These are phyloP conservation scores for Crithidia sp. DNA, from an alignment of 208 protist species.

Conservation along the genomic window DNA sequence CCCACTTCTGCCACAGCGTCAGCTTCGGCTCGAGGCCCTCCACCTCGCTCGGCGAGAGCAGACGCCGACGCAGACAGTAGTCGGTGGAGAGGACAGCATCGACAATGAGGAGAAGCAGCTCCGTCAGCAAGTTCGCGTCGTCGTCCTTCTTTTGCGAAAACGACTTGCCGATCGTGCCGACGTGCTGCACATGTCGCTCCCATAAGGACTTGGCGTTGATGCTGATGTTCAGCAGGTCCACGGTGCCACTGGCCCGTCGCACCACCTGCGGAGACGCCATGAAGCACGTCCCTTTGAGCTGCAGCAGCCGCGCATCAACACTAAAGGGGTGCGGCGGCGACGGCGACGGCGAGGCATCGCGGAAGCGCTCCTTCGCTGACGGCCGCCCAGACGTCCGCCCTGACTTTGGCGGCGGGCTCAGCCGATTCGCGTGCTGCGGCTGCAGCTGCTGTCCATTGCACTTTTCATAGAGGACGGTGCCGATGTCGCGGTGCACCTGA, in stretches of 20 bases:
- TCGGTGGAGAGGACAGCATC: slow-evolving; percentile 61
- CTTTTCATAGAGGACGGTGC: slow-evolving; percentile 11
- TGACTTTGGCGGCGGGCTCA: slow-evolving; percentile 6
- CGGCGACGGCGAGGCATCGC: slow-evolving; percentile 1
- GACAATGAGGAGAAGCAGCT: slow-evolving; percentile 46
- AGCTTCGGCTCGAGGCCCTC: slow-evolving; percentile 35
- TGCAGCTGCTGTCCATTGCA: slow-evolving; percentile 1
- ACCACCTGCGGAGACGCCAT: slow-evolving; percentile 46
- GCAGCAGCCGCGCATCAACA: slow-evolving; percentile 16
- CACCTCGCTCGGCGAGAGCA: slow-evolving; percentile 36
- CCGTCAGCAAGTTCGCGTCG: slow-evolving; percentile 18
- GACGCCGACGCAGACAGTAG: slow-evolving; percentile 36
- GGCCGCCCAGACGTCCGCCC: neutral
- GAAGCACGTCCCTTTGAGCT: slow-evolving; percentile 52
- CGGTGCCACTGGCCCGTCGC: slow-evolving; percentile 32
- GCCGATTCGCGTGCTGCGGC: neutral
- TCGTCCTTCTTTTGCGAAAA: slow-evolving; percentile 24
- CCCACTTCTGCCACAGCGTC: slow-evolving; percentile 34
- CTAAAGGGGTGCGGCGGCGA: neutral
- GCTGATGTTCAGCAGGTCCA: slow-evolving; percentile 49
- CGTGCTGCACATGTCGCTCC: slow-evolving; percentile 30
- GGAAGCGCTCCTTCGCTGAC: neutral
- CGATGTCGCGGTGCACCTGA: slow-evolving; percentile 36
- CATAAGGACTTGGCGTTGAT: slow-evolving; percentile 47
- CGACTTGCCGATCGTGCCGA: slow-evolving; percentile 7